A percentile compares a stretch with the other conserved stretches of the same genome.
Conservation (phyloP, 495 filamentous ascomycete species). For the Xylaria scruposa region DNA sequence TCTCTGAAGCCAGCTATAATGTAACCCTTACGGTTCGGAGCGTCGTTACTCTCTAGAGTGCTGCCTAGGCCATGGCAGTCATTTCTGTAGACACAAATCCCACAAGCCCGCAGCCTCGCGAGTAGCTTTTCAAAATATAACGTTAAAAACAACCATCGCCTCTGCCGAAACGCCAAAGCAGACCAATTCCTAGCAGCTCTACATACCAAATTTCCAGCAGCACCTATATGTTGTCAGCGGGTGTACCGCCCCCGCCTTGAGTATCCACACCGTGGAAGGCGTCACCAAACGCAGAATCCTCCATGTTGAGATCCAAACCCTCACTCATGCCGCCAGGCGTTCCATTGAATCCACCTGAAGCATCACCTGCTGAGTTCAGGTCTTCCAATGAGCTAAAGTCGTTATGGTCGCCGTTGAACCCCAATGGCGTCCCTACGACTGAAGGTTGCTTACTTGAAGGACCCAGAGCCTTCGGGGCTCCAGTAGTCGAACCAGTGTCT, state of each 20-base stretch:
- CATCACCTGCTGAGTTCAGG: constrained; percentile 58
- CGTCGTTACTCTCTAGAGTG: neutral
- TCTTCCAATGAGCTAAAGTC: constrained; percentile 62
- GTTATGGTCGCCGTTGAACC: constrained; percentile 52
- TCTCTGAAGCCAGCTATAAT: neutral
- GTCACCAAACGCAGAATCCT: constrained; percentile 63
- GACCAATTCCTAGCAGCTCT: neutral
- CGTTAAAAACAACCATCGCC: neutral
- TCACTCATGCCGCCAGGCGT: constrained; percentile 50
- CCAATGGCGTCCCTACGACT: constrained; percentile 47
- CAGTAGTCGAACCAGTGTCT: constrained; percentile 24
- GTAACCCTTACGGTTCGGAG: neutral
- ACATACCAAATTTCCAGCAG: neutral
- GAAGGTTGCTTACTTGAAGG: constrained; percentile 46
- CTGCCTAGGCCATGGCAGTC: neutral
- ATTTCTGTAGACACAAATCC: neutral
- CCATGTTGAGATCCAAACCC: constrained; percentile 54
- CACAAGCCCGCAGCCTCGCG: neutral
- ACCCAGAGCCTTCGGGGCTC: constrained; percentile 27
- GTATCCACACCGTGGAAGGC: constrained; percentile 59
- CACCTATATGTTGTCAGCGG: constrained; percentile 37
- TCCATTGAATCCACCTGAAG: constrained; percentile 50
- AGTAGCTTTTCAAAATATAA: neutral
- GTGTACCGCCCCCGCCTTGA: constrained; percentile 36
- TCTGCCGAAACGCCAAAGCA: constrained; percentile 15